These are phyloP conservation scores for Xylariaceae sp. DNA, from an alignment of 2,329 filamentous ascomycete species.

Conservation along the genomic window DNA sequence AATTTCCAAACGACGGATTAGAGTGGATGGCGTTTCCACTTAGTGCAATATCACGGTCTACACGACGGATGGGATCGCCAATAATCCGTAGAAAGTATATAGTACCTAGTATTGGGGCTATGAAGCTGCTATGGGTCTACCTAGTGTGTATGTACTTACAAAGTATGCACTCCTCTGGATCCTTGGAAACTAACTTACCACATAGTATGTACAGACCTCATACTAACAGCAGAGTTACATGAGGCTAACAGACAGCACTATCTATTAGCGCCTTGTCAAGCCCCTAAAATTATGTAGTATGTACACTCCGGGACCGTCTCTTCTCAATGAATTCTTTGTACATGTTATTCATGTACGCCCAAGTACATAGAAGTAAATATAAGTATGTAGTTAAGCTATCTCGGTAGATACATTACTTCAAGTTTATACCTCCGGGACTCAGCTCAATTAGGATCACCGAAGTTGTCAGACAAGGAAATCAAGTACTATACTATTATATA, in stretches of 20 bases:
- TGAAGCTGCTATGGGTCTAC: not conserved
- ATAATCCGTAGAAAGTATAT: no score
- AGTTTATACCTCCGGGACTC: not conserved
- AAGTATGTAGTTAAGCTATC: not conserved
- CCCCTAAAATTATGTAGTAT: not conserved
- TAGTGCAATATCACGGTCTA: not conserved
- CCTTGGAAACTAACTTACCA: not conserved
- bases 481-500: no score
- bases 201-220: no score
- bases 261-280: not conserved
- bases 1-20: not conserved
- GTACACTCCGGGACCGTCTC: not conserved
- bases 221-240: no score
- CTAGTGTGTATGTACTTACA: no score
- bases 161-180: not conserved
- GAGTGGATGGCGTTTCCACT: not conserved
- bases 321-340: not conserved
- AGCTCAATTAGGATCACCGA: not conserved
- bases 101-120: no score
- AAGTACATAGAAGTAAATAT: no score
- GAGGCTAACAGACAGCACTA: not conserved
- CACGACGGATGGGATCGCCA: not conserved
- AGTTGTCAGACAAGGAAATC: not conserved
- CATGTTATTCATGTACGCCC: no score
- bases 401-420: not conserved